Evolutionary conservation across 768 basidiomycete genomes (phyloP).

Genomic region (Suillus weaverae): DNA sequence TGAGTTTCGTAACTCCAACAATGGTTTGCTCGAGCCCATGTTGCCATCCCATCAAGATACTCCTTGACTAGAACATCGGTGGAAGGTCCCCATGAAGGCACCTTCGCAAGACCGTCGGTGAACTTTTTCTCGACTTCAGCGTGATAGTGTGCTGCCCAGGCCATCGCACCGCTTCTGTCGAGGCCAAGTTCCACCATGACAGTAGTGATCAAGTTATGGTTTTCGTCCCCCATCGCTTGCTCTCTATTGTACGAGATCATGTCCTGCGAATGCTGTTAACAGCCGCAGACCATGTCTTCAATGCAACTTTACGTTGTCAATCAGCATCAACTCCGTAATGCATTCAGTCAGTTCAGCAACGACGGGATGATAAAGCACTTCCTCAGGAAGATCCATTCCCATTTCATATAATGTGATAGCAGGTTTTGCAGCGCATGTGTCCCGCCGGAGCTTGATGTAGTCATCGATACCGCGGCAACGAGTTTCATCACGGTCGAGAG

Average conservation of each 20-base stretch:
- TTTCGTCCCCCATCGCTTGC: slow-evolving; percentile 32
- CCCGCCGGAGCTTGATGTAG: slow-evolving; percentile 34
- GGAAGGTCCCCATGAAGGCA: slow-evolving; percentile 30
- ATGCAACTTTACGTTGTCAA: slow-evolving; percentile 20
- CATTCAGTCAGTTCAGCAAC: slow-evolving; percentile 14
- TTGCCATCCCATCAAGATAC: slow-evolving; percentile 28
- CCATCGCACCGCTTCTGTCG: slow-evolving; percentile 31
- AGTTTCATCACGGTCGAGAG: slow-evolving; percentile 7
- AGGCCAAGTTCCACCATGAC: slow-evolving; percentile 31
- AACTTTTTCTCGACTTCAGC: slow-evolving; percentile 16
- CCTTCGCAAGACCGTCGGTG: slow-evolving; percentile 17
- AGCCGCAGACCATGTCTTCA: neutral
- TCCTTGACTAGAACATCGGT: slow-evolving; percentile 23
- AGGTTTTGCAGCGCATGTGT: slow-evolving; percentile 32
- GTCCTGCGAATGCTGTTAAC: slow-evolving; percentile 24
- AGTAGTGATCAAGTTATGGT: slow-evolving; percentile 36
- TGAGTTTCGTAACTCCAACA: slow-evolving; percentile 33
- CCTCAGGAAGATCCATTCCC: slow-evolving; percentile 33
- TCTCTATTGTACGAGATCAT: slow-evolving; percentile 39
- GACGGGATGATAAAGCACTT: slow-evolving; percentile 30
- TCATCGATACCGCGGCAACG: slow-evolving; percentile 26
- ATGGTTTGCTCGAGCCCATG: slow-evolving; percentile 27
- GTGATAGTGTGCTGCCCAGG: slow-evolving; percentile 23
- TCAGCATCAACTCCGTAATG: slow-evolving; percentile 23
- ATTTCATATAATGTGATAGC: slow-evolving; percentile 31